Base-by-base conservation (phyloP, 2,329 filamentous ascomycete species). In the Golovinomyces cichoracearum region DNA sequence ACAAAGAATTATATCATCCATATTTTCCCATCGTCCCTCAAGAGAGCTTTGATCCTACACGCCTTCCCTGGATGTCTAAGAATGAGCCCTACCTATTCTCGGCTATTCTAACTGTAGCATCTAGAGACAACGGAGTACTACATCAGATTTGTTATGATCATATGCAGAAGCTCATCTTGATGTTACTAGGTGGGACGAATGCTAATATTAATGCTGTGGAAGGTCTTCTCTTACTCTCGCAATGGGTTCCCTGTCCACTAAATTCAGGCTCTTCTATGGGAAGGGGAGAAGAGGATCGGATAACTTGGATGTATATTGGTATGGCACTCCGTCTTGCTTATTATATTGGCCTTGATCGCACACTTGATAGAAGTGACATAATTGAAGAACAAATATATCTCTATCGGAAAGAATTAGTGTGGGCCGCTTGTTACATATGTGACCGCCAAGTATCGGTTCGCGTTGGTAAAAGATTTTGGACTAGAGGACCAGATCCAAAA, bases 231-330 rank as follows among this genome's bases (percentile, higher is more conserved):
- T 64, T 83, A 1, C 69, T 83, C 1, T 78, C 79, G 0, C 78
- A 83, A 57, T 83, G 79, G 79, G 77, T 60, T 19, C 58, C 58
- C 2, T 57, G 60, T 51, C 53, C 57, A 15, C 57, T 57, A 23
- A 57, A 59, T 50, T 54, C 53, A 5, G 53, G 54, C 19, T 51
- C 56, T 22, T 52, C 55, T 25, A 74, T 83, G 19, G 79, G 78
- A 0, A 70, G 78, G 49, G 79, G 79, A 7, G 78, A 83, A 59
- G 79, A 83, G 57, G 78, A 83, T 55, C 71, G 79, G 41, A 77
- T 79, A 26, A 77, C 78, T 0, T 83, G 79, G 79, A 83, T 83
- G 78, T 75, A 82, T 55, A 76, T 82, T 5, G 79, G 79, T 1
- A 69, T 78, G 19, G 79, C 79, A 2, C 63, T 83, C 5, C 70